A percentile compares a stretch with the other conserved stretches of the same genome.
Evolutionary conservation across 345 rosid species (phyloP).

Genomic region (Pistacia vera): DNA sequence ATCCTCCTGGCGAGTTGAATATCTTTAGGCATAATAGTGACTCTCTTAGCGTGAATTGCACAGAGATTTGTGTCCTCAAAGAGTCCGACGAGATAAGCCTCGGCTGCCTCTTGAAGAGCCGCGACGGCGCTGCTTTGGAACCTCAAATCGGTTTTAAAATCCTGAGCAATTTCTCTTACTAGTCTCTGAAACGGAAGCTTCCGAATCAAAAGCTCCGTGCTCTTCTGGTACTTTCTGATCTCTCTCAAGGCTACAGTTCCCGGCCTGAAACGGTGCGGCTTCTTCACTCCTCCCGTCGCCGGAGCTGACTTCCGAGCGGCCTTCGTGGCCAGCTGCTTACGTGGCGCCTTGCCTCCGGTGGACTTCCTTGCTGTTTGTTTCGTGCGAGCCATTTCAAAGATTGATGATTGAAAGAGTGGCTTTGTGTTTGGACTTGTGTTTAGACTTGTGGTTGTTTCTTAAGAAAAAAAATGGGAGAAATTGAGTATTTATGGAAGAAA

Average conservation of each 20-base stretch:
- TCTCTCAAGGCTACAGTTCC: conserved; percentile 59
- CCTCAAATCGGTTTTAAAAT: conserved; percentile 56
- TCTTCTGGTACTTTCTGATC: conserved; percentile 58
- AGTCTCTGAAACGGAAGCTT: conserved; percentile 58
- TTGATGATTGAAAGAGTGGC: too few species aligned
- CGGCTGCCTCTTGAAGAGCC: conserved; percentile 57
- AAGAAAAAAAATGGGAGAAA: too few species aligned
- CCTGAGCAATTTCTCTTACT: conserved; percentile 60
- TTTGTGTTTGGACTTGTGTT: too few species aligned
- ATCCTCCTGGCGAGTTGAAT: conserved; percentile 57
- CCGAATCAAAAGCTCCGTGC: conserved; percentile 52
- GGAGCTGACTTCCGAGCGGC: conserved; percentile 69
- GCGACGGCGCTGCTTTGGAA: conserved; percentile 62
- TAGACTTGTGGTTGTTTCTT: too few species aligned
- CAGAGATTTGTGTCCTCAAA: conserved; percentile 57
- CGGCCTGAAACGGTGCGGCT: conserved; percentile 65
- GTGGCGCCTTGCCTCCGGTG: conserved; percentile 65
- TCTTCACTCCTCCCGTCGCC: conserved; percentile 69
- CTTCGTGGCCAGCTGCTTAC: conserved; percentile 65
- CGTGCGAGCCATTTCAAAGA: conserved; percentile 51
- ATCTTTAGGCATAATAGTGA: conserved; percentile 65
- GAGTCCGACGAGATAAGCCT: conserved; percentile 52
- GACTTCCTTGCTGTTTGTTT: conserved; percentile 66
- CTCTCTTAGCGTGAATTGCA: conserved; percentile 65
- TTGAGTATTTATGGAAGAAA: too few species aligned